phyloP scores from a whole-genome alignment of 2,329 filamentous ascomycete species.

The Botryosphaeria dothidea region DNA sequence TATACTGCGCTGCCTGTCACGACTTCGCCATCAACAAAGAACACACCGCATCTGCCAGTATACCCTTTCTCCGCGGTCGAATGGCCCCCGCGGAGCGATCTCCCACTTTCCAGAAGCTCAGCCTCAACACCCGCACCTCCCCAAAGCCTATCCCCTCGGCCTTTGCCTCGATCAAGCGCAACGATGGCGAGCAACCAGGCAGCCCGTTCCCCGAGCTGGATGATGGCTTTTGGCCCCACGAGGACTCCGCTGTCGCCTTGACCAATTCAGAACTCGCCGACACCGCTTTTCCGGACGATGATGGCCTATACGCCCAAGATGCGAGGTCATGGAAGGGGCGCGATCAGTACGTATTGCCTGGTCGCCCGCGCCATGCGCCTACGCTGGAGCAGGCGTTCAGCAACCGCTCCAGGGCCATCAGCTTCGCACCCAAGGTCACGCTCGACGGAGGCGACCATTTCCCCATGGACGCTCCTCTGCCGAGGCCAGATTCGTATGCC shows the following conservation, averaged over 20 bases:
- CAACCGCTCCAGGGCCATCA: slow-evolving; percentile 41
- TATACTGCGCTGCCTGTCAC: slow-evolving; percentile 26
- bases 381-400: slow-evolving; percentile 26
- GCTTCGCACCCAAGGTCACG: slow-evolving; percentile 41
- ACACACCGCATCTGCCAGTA: neutral
- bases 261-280: slow-evolving; percentile 25
- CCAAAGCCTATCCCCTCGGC: slow-evolving; percentile 37
- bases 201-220: slow-evolving; percentile 11
- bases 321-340: slow-evolving; percentile 24
- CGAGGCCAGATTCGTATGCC: slow-evolving; percentile 25
- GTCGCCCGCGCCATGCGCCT: neutral
- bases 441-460: slow-evolving; percentile 43
- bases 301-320: slow-evolving; percentile 22
- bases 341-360: slow-evolving; percentile 1
- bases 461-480: slow-evolving; percentile 39
- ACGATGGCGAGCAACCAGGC: slow-evolving; percentile 24
- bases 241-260: slow-evolving; percentile 27
- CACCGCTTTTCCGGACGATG: slow-evolving; percentile 23
- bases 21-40: slow-evolving; percentile 33
- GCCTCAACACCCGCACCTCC: slow-evolving; percentile 38
- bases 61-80: slow-evolving; percentile 23
- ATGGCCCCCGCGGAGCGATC: slow-evolving; percentile 43
- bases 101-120: slow-evolving; percentile 45
- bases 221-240: slow-evolving; percentile 28
- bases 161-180: slow-evolving; percentile 34